Conservation (phyloP, 352 stramenopile species). For the Phytophthora hibernalis region DNA sequence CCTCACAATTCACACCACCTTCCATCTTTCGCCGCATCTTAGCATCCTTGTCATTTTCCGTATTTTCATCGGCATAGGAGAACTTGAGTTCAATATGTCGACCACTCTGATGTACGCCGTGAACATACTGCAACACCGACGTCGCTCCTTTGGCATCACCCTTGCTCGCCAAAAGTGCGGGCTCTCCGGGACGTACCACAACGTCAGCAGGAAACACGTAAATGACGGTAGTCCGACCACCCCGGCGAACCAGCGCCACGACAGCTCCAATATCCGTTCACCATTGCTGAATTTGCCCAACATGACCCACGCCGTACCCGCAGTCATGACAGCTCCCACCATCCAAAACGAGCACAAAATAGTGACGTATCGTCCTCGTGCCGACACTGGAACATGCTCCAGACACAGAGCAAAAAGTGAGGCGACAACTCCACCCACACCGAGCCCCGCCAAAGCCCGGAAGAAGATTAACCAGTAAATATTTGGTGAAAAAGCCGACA, state of each 20-base stretch:
- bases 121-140: conserved; percentile 72
- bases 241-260: conserved; percentile 85
- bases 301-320: conserved; percentile 87
- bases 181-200: conserved; percentile 83
- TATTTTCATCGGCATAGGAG: conserved; percentile 57
- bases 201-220: conserved; percentile 67
- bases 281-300: conserved; percentile 68
- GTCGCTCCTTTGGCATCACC: conserved; percentile 61
- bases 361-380: conserved; percentile 82
- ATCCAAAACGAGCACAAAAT: conserved; percentile 94
- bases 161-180: conserved; percentile 78
- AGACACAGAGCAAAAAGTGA: conserved; percentile 87
- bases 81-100: conserved; percentile 77
- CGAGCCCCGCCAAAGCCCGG: conserved; percentile 63
- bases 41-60: conserved; percentile 13
- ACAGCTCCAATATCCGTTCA: conserved; percentile 71
- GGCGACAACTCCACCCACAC: conserved; percentile 89
- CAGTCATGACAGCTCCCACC: conserved; percentile 85
- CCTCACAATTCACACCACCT: not conserved
- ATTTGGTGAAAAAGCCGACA: conserved; percentile 76
- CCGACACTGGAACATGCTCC: conserved; percentile 80
- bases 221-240: conserved; percentile 80
- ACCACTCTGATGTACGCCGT: conserved; percentile 51
- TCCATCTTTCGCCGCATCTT: conserved; percentile 32
- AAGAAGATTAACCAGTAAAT: conserved; percentile 86